Percentiles rank a stretch among this genome's conserved stretches.
Conservation (phyloP, 2,329 filamentous ascomycete species). For the Alternaria solani region DNA sequence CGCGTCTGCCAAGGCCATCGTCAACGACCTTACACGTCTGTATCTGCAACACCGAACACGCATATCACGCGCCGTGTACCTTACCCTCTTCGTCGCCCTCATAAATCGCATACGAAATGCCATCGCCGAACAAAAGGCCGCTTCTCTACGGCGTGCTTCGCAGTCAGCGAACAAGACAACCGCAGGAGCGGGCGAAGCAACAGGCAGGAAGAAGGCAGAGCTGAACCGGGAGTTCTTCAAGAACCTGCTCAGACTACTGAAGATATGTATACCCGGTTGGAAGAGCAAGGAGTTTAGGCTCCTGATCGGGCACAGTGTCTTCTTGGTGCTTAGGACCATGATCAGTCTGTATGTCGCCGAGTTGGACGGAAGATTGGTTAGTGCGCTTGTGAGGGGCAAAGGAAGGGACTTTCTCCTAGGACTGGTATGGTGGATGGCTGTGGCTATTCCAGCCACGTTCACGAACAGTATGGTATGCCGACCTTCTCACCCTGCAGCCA, state of each 20-base stretch:
- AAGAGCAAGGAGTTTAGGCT: slow-evolving; percentile 86
- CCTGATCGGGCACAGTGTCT: slow-evolving; percentile 89
- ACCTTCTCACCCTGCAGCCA: neutral
- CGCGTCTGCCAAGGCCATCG: slow-evolving; percentile 45
- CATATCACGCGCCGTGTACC: slow-evolving; percentile 54
- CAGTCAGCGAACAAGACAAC: slow-evolving; percentile 47
- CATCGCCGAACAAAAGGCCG: slow-evolving; percentile 90
- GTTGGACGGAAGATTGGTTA: slow-evolving; percentile 92
- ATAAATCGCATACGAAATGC: slow-evolving; percentile 87
- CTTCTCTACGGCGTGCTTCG: slow-evolving; percentile 68
- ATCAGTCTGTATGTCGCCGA: slow-evolving; percentile 96
- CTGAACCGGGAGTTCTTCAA: slow-evolving; percentile 87
- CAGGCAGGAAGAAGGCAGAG: slow-evolving; percentile 79
- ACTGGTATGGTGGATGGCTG: slow-evolving; percentile 98
- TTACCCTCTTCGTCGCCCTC: slow-evolving; percentile 52
- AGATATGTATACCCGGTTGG: slow-evolving; percentile 91
- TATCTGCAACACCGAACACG: slow-evolving; percentile 52
- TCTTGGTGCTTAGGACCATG: slow-evolving; percentile 86
- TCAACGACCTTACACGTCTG: slow-evolving; percentile 48
- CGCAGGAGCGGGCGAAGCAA: slow-evolving; percentile 49
- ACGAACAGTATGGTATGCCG: slow-evolving; percentile 93
- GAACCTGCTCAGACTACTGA: slow-evolving; percentile 77
- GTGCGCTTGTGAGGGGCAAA: slow-evolving; percentile 87
- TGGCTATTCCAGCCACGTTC: slow-evolving; percentile 94
- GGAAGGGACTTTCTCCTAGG: slow-evolving; percentile 88